These are phyloP conservation scores for Fistulifera pelliculosa DNA, from an alignment of 108 stramenopile genomes.

Conservation along the genomic window DNA sequence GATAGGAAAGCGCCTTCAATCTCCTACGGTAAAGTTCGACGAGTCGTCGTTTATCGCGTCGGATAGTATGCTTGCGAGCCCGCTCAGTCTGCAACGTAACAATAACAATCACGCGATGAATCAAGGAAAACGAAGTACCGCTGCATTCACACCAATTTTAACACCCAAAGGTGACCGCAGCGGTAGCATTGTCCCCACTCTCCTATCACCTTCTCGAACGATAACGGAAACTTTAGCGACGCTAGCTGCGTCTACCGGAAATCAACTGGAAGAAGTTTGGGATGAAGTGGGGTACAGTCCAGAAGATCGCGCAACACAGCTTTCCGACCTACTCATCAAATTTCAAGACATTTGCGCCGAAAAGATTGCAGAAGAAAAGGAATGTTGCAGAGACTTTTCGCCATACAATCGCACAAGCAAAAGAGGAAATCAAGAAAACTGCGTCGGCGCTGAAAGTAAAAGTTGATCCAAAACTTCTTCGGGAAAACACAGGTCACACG, in stretches of 20 bases:
- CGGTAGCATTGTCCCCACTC: constrained; percentile 2
- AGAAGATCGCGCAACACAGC: constrained; percentile 66
- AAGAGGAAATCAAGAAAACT: constrained; percentile 38
- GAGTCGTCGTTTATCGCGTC: background rate
- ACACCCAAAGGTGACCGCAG: constrained; percentile 8
- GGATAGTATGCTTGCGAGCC: no score
- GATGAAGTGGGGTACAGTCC: constrained; percentile 74
- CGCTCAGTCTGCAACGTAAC: no score
- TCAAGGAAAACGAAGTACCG: no score
- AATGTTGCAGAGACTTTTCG: constrained; percentile 73
- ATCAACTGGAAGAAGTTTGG: constrained; percentile 69
- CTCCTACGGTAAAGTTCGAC: constrained; percentile 4
- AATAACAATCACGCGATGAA: no score
- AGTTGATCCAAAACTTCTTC: constrained; percentile 34
- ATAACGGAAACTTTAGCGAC: constrained; percentile 41
- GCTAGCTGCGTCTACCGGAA: constrained; percentile 49
- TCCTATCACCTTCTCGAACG: constrained; percentile 44
- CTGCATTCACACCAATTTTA: constrained; percentile 5
- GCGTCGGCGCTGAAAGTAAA: constrained; percentile 39
- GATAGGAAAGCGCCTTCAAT: background rate
- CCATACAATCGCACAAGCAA: constrained; percentile 53
- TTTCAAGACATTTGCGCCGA: constrained; percentile 55
- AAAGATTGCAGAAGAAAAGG: constrained; percentile 59
- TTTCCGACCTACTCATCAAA: constrained; percentile 55
- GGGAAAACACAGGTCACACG: constrained; percentile 21